phyloP scores from a whole-genome alignment of 2,329 filamentous ascomycete species.

The Ascochyta pisi region DNA sequence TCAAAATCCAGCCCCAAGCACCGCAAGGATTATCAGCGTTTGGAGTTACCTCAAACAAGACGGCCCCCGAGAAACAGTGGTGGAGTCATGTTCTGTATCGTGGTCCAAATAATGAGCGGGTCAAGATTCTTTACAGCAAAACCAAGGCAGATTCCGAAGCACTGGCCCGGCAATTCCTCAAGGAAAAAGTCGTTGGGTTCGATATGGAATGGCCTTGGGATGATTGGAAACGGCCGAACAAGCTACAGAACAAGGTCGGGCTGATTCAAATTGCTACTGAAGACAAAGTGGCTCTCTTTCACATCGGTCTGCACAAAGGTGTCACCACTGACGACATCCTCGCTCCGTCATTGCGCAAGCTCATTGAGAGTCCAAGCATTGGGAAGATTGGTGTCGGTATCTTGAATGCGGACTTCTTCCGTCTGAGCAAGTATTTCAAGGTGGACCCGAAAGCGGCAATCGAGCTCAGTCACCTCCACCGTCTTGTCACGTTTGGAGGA shows the following conservation, averaged over 20 bases:
- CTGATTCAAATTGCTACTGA: constrained; percentile 83
- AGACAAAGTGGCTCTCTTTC: constrained; percentile 79
- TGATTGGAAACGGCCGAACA: constrained; percentile 54
- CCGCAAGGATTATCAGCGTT: constrained; percentile 15
- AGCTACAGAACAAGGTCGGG: constrained; percentile 74
- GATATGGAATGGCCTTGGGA: constrained; percentile 82
- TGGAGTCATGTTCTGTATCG: constrained; percentile 76
- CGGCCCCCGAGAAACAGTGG: constrained; percentile 46
- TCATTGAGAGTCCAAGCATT: constrained; percentile 74
- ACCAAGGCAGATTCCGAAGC: constrained; percentile 71
- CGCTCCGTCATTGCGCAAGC: constrained; percentile 71
- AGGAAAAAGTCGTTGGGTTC: constrained; percentile 78
- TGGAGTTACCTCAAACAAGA: constrained; percentile 10
- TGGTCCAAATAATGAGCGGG: constrained; percentile 59
- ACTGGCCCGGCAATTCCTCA: constrained; percentile 69
- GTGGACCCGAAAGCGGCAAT: constrained; percentile 72
- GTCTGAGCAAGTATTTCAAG: constrained; percentile 70
- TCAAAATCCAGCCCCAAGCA: constrained; percentile 22
- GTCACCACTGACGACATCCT: constrained; percentile 62
- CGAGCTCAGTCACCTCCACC: constrained; percentile 84
- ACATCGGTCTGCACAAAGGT: constrained; percentile 67
- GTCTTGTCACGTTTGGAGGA: constrained; percentile 72
- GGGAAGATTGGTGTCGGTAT: constrained; percentile 81
- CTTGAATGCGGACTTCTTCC: constrained; percentile 65
- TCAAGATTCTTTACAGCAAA: constrained; percentile 80